Percentiles rank a stretch among this genome's conserved stretches.
Conservation (phyloP, 176 grass and related monocot species). For the Eleusine indica region DNA sequence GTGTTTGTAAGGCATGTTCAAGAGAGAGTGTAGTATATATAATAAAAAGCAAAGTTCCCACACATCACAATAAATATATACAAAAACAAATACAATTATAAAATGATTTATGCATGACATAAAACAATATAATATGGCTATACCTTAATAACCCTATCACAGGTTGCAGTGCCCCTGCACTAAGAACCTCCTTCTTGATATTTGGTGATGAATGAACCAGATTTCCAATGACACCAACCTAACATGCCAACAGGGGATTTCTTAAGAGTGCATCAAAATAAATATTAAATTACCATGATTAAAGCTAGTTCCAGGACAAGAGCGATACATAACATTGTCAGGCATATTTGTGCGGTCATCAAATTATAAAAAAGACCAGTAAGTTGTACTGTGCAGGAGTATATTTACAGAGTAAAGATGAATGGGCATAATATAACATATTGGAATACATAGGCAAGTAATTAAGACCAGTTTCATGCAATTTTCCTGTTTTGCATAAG, state of each 20-base stretch:
- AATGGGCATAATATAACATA: slow-evolving; percentile 17
- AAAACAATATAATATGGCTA: slow-evolving; percentile 4
- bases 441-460: slow-evolving; percentile 15
- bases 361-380: background rate
- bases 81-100: background rate
- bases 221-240: slow-evolving; percentile 99
- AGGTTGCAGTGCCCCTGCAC: slow-evolving; percentile 88
- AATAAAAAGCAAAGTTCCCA: background rate
- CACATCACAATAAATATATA: background rate
- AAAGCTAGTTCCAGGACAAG: slow-evolving; percentile 5
- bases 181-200: slow-evolving; percentile 99
- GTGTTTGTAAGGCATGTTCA: background rate
- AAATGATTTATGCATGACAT: slow-evolving; percentile 7
- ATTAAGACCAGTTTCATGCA: background rate
- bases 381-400: slow-evolving; percentile 16
- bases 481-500: slow-evolving; percentile 20
- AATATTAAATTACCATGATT: slow-evolving; percentile 20
- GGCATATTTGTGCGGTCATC: background rate
- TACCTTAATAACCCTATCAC: slow-evolving; percentile 99
- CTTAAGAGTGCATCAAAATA: slow-evolving; percentile 30
- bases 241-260: slow-evolving; percentile 35
- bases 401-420: background rate
- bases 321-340: background rate
- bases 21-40: background rate
- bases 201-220: slow-evolving; percentile 99